Conservation (phyloP, 805 yeast species). For the Saturnispora sekii region DNA sequence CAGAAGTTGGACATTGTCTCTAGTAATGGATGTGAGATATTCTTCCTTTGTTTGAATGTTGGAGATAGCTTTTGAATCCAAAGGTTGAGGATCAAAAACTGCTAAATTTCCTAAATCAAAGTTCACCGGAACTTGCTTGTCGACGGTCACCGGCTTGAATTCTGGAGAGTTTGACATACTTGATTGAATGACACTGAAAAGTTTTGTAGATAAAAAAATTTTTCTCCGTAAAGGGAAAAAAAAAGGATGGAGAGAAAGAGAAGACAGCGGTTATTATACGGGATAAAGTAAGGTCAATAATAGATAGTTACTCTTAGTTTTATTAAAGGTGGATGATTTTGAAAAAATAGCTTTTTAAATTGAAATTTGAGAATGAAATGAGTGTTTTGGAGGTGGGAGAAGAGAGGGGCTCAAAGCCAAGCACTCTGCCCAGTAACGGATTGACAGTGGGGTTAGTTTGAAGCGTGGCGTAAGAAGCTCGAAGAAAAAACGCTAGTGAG, state of each 20-base stretch:
- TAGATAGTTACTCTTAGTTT: no score
- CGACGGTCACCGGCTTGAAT: constrained; percentile 73
- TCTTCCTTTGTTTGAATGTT: constrained; percentile 51
- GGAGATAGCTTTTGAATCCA: constrained; percentile 51
- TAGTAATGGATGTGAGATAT: constrained; percentile 53
- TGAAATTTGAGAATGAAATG: no score
- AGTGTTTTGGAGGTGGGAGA: no score
- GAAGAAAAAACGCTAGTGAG: no score
- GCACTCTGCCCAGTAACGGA: no score
- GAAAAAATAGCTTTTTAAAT: no score
- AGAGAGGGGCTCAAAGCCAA: no score
- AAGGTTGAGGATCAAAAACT: constrained; percentile 81
- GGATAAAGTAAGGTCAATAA: neutral
- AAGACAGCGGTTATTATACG: neutral
- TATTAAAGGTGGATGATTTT: no score
- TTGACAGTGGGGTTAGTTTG: no score
- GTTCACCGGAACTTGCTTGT: constrained; percentile 79
- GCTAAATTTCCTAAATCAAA: constrained; percentile 89
- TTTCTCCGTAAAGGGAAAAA: neutral
- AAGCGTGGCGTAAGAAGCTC: no score
- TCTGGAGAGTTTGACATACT: constrained; percentile 8
- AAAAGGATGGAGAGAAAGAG: neutral
- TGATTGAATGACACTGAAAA: neutral
- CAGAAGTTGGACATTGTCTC: constrained; percentile 89
- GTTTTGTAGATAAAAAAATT: neutral